These are phyloP conservation scores for Nicotiana paniculata DNA, from an alignment of 257 asterid genomes.

Conservation along the genomic window DNA sequence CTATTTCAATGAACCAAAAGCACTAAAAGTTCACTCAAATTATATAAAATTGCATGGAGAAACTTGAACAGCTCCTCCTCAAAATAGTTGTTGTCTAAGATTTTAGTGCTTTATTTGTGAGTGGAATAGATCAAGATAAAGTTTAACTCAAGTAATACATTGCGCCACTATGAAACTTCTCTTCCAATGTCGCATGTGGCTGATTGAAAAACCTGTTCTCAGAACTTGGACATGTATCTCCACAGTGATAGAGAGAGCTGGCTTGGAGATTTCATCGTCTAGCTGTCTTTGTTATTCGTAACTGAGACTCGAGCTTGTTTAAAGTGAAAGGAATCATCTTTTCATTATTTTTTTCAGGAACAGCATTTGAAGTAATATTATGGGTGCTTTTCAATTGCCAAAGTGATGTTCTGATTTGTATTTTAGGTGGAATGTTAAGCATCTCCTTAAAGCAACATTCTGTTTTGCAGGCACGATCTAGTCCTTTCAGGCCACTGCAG, in stretches of 20 bases:
- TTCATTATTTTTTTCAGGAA: background rate
- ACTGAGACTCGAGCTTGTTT: background rate
- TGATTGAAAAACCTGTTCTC: background rate
- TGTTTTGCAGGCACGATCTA: slow-evolving; percentile 7
- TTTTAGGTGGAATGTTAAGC: background rate
- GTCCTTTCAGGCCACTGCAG: background rate
- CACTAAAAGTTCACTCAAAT: background rate
- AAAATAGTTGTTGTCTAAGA: background rate
- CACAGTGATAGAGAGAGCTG: background rate
- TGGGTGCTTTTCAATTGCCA: background rate
- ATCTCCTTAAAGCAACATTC: background rate
- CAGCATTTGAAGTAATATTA: background rate
- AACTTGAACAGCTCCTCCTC: background rate
- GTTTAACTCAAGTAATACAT: background rate
- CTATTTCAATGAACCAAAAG: background rate
- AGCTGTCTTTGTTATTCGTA: background rate
- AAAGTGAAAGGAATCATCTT: background rate
- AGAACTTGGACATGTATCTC: background rate
- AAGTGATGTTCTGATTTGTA: background rate
- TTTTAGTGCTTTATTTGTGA: background rate
- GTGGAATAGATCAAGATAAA: background rate
- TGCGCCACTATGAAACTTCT: background rate
- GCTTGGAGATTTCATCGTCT: background rate
- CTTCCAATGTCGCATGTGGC: background rate
- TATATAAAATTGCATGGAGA: background rate